Percentiles rank a stretch among this genome's conserved stretches.
Conservation (phyloP, 2,329 filamentous ascomycete species). For the Cladorrhinum sp. region DNA sequence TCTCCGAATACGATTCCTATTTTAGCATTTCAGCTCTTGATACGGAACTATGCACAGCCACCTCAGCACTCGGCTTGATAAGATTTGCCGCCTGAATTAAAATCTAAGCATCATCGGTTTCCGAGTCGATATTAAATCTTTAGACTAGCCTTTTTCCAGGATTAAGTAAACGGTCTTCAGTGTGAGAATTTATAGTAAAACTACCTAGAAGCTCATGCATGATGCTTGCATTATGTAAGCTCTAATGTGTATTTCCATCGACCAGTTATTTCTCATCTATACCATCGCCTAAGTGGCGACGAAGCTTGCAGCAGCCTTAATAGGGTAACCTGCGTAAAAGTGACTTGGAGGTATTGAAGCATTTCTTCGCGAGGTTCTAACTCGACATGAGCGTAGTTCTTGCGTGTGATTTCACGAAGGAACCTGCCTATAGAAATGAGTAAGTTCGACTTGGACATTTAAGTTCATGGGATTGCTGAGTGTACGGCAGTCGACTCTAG, state of each 20-base stretch:
- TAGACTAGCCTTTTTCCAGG: slow-evolving; percentile 29
- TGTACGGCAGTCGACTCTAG: slow-evolving; percentile 38
- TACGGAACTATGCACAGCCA: too few relatives aligned
- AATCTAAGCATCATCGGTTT: neutral
- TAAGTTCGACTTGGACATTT: slow-evolving; percentile 41
- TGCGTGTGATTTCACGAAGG: slow-evolving; percentile 22
- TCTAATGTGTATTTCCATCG: slow-evolving; percentile 42
- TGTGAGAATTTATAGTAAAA: too few relatives aligned
- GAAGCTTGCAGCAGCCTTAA: slow-evolving; percentile 45
- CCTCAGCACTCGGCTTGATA: slow-evolving; percentile 13
- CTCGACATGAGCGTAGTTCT: slow-evolving; percentile 37
- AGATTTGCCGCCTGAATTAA: slow-evolving; percentile 20
- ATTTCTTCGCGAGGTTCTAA: slow-evolving; percentile 31
- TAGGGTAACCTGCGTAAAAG: slow-evolving; percentile 44
- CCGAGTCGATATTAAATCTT: neutral
- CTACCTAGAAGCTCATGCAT: slow-evolving; percentile 38
- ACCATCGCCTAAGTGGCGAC: slow-evolving; percentile 42
- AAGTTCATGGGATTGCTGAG: slow-evolving; percentile 50
- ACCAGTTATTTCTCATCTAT: slow-evolving; percentile 42
- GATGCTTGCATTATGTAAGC: slow-evolving; percentile 45
- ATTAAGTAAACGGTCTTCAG: slow-evolving; percentile 30
- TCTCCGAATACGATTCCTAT: too few relatives aligned
- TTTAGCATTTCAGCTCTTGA: too few relatives aligned
- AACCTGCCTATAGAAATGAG: slow-evolving; percentile 36
- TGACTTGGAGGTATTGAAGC: slow-evolving; percentile 25